Percentiles rank a stretch among this genome's conserved stretches.
These are phyloP conservation scores for Inga laurina DNA, from an alignment of 306 rosid genomes.

Conservation along the genomic window DNA sequence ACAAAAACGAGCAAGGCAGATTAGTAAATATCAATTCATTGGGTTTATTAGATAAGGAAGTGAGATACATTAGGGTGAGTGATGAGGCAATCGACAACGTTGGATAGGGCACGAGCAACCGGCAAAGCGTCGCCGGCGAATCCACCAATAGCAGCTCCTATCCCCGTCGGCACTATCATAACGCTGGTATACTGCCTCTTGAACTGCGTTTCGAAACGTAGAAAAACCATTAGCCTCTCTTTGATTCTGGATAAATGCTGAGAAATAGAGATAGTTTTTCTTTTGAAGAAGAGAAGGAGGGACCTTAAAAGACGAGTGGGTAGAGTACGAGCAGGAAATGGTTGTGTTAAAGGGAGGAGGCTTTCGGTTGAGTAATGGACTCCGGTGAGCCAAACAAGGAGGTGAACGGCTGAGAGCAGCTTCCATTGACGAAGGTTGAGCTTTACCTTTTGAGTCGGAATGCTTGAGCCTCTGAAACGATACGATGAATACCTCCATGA, in stretches of 20 bases:
- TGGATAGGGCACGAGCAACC: conserved; percentile 75
- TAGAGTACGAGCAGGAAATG: neutral
- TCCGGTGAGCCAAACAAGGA: conserved; percentile 23
- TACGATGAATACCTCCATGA: neutral
- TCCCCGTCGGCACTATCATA: conserved; percentile 81
- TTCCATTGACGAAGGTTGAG: neutral
- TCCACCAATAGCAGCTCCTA: conserved; percentile 87
- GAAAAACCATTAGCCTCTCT: neutral
- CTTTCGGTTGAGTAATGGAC: conserved; percentile 15
- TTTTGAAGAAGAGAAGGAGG: neutral
- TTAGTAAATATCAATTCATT: neutral
- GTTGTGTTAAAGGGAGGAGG: conserved; percentile 11
- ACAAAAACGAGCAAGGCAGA: neutral
- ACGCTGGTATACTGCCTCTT: conserved; percentile 76
- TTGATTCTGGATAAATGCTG: neutral
- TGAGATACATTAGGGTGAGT: conserved; percentile 72
- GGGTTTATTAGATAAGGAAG: conserved; percentile 13
- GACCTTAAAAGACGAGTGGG: neutral
- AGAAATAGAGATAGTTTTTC: neutral
- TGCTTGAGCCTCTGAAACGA: neutral
- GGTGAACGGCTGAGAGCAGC: conserved; percentile 43
- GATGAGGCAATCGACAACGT: conserved; percentile 84
- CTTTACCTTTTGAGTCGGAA: neutral
- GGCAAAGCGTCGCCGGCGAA: conserved; percentile 87
- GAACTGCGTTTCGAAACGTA: conserved; percentile 43